These are phyloP conservation scores for Magnolia sinica DNA, from an alignment of 164 flowering plant genomes.

Conservation along the genomic window DNA sequence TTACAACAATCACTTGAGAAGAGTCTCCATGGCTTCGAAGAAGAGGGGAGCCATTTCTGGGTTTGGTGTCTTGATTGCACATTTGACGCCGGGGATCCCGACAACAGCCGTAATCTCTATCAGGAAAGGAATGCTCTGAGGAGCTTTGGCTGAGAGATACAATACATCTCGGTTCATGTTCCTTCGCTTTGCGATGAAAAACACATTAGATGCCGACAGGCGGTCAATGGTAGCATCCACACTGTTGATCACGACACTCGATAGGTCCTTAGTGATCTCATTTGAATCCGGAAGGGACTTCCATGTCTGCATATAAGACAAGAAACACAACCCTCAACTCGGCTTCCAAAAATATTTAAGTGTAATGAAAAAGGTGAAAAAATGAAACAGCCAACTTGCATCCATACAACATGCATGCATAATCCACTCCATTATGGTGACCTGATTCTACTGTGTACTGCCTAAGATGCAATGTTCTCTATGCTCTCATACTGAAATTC, in stretches of 20 bases:
- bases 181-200: slow-evolving; percentile 90
- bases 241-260: slow-evolving; percentile 51
- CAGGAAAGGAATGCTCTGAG: slow-evolving; percentile 69
- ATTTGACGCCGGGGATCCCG: slow-evolving; percentile 74
- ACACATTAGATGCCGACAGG: slow-evolving; percentile 79
- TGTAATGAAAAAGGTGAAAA: background rate
- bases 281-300: slow-evolving; percentile 92
- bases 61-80: slow-evolving; percentile 87
- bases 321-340: background rate
- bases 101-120: slow-evolving; percentile 78
- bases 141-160: slow-evolving; percentile 82
- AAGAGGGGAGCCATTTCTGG: slow-evolving; percentile 90
- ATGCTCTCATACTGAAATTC: too few relatives aligned
- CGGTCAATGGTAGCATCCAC: slow-evolving; percentile 71
- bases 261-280: slow-evolving; percentile 72
- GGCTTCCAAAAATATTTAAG: background rate
- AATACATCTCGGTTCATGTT: slow-evolving; percentile 86
- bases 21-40: slow-evolving; percentile 78
- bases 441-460: background rate
- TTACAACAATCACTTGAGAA: slow-evolving; percentile 29
- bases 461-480: background rate
- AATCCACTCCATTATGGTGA: background rate
- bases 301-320: slow-evolving; percentile 68
- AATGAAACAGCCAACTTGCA: background rate
- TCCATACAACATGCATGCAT: background rate